Evolutionary conservation across 805 yeast species (phyloP).

Genomic region (Brettanomyces custersianus): DNA sequence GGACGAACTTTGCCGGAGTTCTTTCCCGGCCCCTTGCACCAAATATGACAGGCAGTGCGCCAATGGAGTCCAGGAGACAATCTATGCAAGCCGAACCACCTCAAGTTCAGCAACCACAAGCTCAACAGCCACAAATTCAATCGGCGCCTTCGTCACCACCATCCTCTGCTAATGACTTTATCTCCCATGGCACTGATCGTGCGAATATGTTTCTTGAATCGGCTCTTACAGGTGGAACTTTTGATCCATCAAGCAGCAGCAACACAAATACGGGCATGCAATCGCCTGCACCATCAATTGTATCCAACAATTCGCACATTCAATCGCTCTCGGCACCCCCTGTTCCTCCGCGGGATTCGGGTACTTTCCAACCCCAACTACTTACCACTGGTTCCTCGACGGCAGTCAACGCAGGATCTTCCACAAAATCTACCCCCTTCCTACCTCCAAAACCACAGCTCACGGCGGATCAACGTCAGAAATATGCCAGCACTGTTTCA

Average conservation of each 20-base stretch:
- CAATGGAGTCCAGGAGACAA: background rate
- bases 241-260: background rate
- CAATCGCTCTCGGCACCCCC: background rate
- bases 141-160: background rate
- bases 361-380: conserved; percentile 19
- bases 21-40: conserved; percentile 34
- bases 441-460: conserved; percentile 25
- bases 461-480: conserved; percentile 21
- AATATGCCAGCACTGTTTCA: conserved; percentile 13
- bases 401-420: conserved; percentile 12
- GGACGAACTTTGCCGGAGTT: conserved; percentile 5
- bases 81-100: background rate
- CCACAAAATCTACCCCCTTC: conserved; percentile 12
- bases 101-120: background rate
- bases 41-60: conserved; percentile 45
- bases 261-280: background rate
- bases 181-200: conserved; percentile 2
- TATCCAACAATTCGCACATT: conserved; percentile 5
- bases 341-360: conserved; percentile 6
- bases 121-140: background rate
- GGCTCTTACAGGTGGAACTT: conserved; percentile 8
- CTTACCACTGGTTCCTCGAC: conserved; percentile 19
- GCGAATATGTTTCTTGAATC: conserved; percentile 16
- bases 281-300: conserved; percentile 23
- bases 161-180: too few species aligned